Conservation (phyloP, 805 yeast species). For the Candida orba region DNA sequence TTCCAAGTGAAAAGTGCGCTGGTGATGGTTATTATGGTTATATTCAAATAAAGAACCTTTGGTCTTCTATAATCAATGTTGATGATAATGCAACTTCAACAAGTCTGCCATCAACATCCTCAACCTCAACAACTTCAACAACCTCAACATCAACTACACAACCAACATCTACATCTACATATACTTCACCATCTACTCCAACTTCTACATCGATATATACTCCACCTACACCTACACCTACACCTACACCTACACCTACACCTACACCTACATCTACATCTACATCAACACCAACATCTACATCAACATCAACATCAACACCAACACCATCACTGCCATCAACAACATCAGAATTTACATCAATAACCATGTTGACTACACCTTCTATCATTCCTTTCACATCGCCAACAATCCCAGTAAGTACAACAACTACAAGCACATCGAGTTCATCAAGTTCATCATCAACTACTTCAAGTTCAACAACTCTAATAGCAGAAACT, state of each 20-base stretch:
- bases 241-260: slow-evolving; percentile 10
- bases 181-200: slow-evolving; percentile 18
- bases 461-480: slow-evolving; percentile 3
- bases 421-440: slow-evolving; percentile 7
- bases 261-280: slow-evolving; percentile 14
- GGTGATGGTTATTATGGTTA: slow-evolving; percentile 36
- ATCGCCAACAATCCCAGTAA: slow-evolving; percentile 7
- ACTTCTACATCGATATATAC: slow-evolving; percentile 7
- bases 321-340: slow-evolving; percentile 3
- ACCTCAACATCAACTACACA: neutral
- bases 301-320: slow-evolving; percentile 7
- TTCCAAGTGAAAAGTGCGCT: slow-evolving; percentile 33
- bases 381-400: neutral
- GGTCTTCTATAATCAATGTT: slow-evolving; percentile 2
- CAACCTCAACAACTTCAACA: slow-evolving; percentile 15
- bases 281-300: slow-evolving; percentile 14
- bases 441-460: slow-evolving; percentile 7
- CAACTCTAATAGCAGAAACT: slow-evolving; percentile 2
- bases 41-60: slow-evolving; percentile 20
- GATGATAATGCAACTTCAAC: slow-evolving; percentile 2
- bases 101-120: slow-evolving; percentile 11
- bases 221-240: slow-evolving; percentile 16
- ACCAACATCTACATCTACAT: slow-evolving; percentile 10
- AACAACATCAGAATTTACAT: slow-evolving; percentile 5
- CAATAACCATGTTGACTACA: neutral